Base-by-base conservation (phyloP, 2,329 filamentous ascomycete species). In the Arthrobotrys sinensis region DNA sequence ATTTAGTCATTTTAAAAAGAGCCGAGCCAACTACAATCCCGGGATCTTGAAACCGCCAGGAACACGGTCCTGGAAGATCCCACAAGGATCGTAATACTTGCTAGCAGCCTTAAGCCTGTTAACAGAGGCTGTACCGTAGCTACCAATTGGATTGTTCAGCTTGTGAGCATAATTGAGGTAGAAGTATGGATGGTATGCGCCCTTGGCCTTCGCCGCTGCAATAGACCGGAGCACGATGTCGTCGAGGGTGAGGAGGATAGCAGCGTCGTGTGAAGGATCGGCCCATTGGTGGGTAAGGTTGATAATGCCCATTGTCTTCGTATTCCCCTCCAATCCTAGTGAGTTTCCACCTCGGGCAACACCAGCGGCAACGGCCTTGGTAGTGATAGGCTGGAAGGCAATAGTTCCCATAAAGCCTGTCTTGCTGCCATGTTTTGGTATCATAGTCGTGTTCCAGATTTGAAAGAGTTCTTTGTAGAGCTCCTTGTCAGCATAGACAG, bases 131-230 rank as follows among this genome's bases (percentile, higher is more conserved):
- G 66, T 55, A 0, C 84, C 83, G 16, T 84, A 84, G 28, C 80
- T 83, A 1, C 69, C 75, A 8, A 84, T 79, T 0, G 82, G 81
- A 34, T 83, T 80, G 65, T 84, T 82, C 7, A 76, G 80, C 11
- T 72, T 66, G 19, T 80, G 80, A n/a, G 83, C 83, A 62, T 84
- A 84, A 68, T 83, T 84, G 40, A 84, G 78, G 76, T 84, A 84
- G 1, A 82, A 64, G 66, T 83, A 83, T 8, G 80, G 79, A 57
- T 84, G 80, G 38, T 80, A 79, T 1, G 79, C 80, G 3, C 70
- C 77, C 24, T 81, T 55, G 2, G 79, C 79, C 46, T 80, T 81
- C 4, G 82, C 80, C 8, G 77, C 55, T 6, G 81, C 80, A 43
- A 81, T 80, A 34, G 80, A 45, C 14, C 79, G 57, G 8, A 77